Evolutionary conservation across 1,139 yeast genomes (phyloP).

Genomic region (Pichia sp.): DNA sequence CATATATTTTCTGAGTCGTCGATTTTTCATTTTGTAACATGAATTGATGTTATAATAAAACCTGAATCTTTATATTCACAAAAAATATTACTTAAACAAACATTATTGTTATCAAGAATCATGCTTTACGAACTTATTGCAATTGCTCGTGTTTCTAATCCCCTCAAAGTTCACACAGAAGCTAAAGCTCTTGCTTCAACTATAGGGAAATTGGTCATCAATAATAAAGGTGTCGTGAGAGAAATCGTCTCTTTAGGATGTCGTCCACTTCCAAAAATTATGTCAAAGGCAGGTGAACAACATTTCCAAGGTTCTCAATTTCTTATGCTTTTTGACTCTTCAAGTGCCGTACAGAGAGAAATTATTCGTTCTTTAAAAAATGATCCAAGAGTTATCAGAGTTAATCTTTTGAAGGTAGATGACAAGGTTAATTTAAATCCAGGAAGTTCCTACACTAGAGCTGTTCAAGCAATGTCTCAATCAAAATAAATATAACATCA

Average conservation of each 20-base stretch:
- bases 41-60: neutral
- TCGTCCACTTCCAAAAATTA: conserved; percentile 69
- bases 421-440: conserved; percentile 47
- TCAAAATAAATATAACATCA: conserved; percentile 6
- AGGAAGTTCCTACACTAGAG: conserved; percentile 46
- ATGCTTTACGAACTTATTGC: conserved; percentile 93
- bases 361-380: conserved; percentile 70
- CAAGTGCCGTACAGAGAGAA: conserved; percentile 81
- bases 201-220: conserved; percentile 73
- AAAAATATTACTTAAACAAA: too few species aligned
- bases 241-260: conserved; percentile 76
- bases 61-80: too few species aligned
- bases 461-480: conserved; percentile 23
- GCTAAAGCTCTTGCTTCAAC: conserved; percentile 52
- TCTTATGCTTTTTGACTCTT: conserved; percentile 78
- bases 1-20: neutral
- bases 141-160: conserved; percentile 71
- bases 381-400: conserved; percentile 87
- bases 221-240: conserved; percentile 89
- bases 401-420: conserved; percentile 65
- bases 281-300: conserved; percentile 80
- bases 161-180: conserved; percentile 49
- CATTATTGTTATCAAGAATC: neutral
- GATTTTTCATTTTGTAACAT: neutral
- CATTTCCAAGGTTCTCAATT: conserved; percentile 91